Conservation (phyloP, 1,284 basidiomycete species). For the Farysia itapuensis region DNA sequence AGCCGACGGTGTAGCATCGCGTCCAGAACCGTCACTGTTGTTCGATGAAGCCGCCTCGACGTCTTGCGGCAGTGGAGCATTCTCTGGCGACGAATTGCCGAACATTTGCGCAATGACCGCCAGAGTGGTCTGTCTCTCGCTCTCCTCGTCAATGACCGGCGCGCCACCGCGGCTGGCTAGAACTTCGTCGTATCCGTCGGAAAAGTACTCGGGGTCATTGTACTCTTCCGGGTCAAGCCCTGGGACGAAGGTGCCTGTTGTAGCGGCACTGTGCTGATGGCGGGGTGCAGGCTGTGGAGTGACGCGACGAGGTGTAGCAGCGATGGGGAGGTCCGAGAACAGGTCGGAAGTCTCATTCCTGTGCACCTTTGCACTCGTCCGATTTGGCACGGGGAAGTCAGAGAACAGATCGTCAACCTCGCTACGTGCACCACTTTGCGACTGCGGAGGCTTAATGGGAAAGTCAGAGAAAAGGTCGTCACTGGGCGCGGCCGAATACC, state of each 20-base stretch:
- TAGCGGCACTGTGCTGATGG: neutral
- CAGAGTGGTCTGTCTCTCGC: conserved; percentile 25
- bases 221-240: conserved; percentile 37
- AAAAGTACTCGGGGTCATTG: conserved; percentile 43
- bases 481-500: conserved; percentile 18
- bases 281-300: neutral
- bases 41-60: too few relatives aligned
- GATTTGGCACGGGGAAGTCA: conserved; percentile 2
- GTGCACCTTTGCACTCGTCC: neutral
- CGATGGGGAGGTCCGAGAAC: too few relatives aligned
- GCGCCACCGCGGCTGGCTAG: neutral
- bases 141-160: conserved; percentile 1
- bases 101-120: conserved; percentile 60
- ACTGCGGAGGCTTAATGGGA: too few relatives aligned
- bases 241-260: conserved; percentile 9
- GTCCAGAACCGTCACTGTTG: too few relatives aligned
- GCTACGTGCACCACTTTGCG: too few relatives aligned
- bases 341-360: neutral
- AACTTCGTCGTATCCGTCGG: conserved; percentile 54
- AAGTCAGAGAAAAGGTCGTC: conserved; percentile 37
- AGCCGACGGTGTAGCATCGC: too few relatives aligned
- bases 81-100: too few relatives aligned
- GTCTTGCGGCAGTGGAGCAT: too few relatives aligned
- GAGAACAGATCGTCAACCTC: conserved; percentile 16
- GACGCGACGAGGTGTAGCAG: too few relatives aligned